Conservation (phyloP, 2,329 filamentous ascomycete species). For the Cordyceps javanica region DNA sequence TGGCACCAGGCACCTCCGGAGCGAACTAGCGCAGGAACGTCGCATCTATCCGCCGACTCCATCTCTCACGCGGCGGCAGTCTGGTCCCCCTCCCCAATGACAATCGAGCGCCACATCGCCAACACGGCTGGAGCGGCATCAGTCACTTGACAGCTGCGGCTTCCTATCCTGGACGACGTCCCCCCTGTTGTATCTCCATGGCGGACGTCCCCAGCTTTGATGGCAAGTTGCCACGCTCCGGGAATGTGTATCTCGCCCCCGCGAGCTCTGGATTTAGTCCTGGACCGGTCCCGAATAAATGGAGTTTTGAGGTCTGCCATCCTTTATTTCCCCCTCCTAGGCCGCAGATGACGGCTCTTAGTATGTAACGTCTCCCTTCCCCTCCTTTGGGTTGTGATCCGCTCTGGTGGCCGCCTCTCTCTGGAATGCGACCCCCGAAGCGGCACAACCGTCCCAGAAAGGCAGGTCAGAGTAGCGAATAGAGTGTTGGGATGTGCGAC, state of each 20-base stretch:
- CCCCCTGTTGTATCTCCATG: neutral
- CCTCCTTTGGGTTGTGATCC: neutral
- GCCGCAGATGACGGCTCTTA: neutral
- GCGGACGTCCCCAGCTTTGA: neutral
- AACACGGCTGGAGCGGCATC: neutral
- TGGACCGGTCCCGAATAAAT: neutral
- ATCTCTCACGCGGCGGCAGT: neutral
- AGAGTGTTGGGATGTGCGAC: neutral
- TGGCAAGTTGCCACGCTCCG: neutral
- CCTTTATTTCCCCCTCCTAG: neutral
- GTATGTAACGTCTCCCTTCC: constrained; percentile 9
- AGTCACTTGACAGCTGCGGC: neutral
- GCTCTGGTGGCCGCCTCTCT: neutral
- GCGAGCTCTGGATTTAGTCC: neutral
- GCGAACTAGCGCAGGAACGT: constrained; percentile 12
- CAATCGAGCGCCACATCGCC: constrained; percentile 7
- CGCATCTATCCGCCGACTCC: constrained; percentile 5
- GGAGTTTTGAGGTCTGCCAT: neutral
- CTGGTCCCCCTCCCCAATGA: neutral
- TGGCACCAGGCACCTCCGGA: neutral
- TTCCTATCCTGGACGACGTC: neutral
- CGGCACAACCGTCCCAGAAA: neutral
- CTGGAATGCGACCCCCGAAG: constrained; percentile 3
- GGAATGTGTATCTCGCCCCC: neutral
- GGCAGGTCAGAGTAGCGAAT: constrained; percentile 7